Percentiles rank a stretch among this genome's conserved stretches.
phyloP scores from a whole-genome alignment of 768 basidiomycete genomes.

The Kwoniella heveanensis region DNA sequence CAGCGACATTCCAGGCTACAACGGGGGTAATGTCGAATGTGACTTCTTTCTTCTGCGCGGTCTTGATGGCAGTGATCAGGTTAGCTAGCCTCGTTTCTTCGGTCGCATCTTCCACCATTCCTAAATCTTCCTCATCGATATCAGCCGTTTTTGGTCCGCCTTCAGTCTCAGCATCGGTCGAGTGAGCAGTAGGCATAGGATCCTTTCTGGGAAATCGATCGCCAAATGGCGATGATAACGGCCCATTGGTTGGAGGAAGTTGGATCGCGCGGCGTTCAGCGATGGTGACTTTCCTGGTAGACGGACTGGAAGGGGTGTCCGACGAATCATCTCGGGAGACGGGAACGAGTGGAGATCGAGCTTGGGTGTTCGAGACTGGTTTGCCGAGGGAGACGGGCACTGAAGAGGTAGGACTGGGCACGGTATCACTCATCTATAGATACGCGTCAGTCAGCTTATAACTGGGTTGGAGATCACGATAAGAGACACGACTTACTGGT shows the following conservation, averaged over 20 bases:
- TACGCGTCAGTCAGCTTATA: no score
- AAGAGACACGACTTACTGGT: background rate
- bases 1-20: constrained; percentile 36
- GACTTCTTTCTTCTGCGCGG: constrained; percentile 13
- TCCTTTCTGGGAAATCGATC: constrained; percentile 25
- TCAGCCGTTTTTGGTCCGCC: constrained; percentile 32
- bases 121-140: constrained; percentile 21
- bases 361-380: background rate
- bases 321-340: constrained; percentile 3
- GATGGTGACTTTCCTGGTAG: constrained; percentile 28
- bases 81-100: constrained; percentile 24
- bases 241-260: constrained; percentile 32
- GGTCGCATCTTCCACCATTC: constrained; percentile 23
- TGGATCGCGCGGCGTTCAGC: constrained; percentile 43
- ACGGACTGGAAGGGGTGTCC: constrained; percentile 7
- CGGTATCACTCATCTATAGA: background rate
- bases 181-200: constrained; percentile 38
- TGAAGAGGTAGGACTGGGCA: constrained; percentile 2
- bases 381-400: background rate
- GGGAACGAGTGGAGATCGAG: background rate
- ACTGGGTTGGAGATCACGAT: no score
- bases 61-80: constrained; percentile 31
- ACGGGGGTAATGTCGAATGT: constrained; percentile 22
- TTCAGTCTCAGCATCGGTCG: constrained; percentile 42
- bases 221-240: constrained; percentile 42